Evolutionary conservation across 2,329 filamentous ascomycete species (phyloP), one percentile per base, ranked within the genome.

Genomic region (Ambrosiella xylebori): DNA sequence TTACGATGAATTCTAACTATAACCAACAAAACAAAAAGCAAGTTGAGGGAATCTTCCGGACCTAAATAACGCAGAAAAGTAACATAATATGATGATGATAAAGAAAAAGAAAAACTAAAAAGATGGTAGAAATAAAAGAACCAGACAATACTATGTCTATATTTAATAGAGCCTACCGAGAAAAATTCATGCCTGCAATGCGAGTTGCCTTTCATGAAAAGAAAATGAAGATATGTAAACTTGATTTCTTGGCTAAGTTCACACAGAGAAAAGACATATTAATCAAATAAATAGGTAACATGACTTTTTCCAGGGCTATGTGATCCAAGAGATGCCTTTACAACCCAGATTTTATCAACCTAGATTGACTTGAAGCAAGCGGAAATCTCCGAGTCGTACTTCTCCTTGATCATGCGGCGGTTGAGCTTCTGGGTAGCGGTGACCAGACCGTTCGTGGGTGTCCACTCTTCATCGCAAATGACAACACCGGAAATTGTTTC

Each of bases 381-480:
- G n/a, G 71, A 65, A 56, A 82, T 79, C 57, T 80, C 71, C 65
- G 73, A 70, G 64, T 71, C 70, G 65, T 78, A 81, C 56, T 68
- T 70, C 41, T 75, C 72, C 63, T 71, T 73, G 52, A 81, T 69
- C 35, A 68, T 71, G 63, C 74, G 72, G 60, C 79, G 73, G 69
- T 81, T 80, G 47, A 81, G 70, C 68, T 82, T 82, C 61, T 80
- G 76, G 6, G 79, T 82, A n/a, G 77, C 78, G 38, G 79, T 81
- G 37, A 80, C 77, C 36, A 81, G 70, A 1, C 77, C 77, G 67
- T 83, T 93, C 60, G 82, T 78, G 57, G 88, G 86, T 58, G 85
- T 91, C 88, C 88, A 95, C 70, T 94, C 88, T 67, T 91, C 88
- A 63, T 91, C 86, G 0, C 84, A 81, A 59, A 95, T 69, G 35